Conservation (phyloP, 2,329 filamentous ascomycete genomes). For the Monilinia polystroma region DNA sequence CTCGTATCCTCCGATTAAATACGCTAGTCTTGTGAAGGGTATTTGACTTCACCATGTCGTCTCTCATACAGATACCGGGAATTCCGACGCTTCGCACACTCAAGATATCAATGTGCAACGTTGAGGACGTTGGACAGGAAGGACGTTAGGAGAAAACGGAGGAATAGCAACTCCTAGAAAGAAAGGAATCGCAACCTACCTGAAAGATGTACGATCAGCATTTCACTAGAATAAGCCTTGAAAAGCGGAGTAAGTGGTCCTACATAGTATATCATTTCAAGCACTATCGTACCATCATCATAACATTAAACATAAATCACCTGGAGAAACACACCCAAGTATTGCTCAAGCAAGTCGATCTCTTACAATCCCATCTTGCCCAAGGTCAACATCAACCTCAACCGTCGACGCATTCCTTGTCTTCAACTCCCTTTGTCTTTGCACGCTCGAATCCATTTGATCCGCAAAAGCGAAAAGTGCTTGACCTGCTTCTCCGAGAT, state of each 20-base stretch:
- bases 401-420: constrained; percentile 26
- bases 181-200: neutral
- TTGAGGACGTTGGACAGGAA: neutral
- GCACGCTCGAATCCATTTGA: constrained; percentile 28
- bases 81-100: neutral
- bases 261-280: neutral
- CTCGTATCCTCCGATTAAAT: neutral
- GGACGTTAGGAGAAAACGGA: neutral
- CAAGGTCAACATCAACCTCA: constrained; percentile 32
- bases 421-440: constrained; percentile 26
- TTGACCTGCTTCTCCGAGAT: constrained; percentile 37
- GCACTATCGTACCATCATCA: neutral
- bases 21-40: no score
- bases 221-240: neutral
- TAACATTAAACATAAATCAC: neutral
- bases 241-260: neutral
- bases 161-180: neutral
- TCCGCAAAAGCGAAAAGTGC: constrained; percentile 33
- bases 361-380: neutral
- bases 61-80: neutral
- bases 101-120: no score
- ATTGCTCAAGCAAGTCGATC: neutral
- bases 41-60: neutral
- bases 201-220: neutral
- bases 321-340: neutral